Evolutionary conservation across 1,139 yeast species (phyloP).

Genomic region (Saccharomyces hybrid): DNA sequence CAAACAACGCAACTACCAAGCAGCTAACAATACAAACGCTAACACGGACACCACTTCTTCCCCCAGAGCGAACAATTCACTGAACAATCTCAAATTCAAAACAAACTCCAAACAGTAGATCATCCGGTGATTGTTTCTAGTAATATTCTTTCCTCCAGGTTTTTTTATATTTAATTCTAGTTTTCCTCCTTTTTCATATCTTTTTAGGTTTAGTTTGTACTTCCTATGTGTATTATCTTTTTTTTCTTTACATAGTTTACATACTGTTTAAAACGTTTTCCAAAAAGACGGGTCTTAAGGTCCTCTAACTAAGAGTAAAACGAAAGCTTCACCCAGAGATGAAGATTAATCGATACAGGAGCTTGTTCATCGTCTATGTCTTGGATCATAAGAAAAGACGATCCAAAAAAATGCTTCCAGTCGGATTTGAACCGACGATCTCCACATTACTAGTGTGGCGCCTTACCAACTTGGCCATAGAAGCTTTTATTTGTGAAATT

Average conservation of each 20-base stretch:
- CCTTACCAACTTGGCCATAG: constrained; percentile 35
- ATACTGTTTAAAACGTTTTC: neutral
- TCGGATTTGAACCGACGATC: constrained; percentile 32
- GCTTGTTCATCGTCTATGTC: neutral
- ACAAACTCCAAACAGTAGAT: constrained; percentile 4
- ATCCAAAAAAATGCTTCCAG: constrained; percentile 25
- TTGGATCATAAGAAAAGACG: neutral
- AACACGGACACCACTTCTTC: neutral
- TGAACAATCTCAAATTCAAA: constrained; percentile 8
- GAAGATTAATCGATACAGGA: neutral
- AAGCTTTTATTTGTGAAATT: constrained; percentile 15
- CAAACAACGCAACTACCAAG: neutral
- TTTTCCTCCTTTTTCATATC: neutral
- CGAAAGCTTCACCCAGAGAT: neutral
- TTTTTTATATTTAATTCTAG: constrained; percentile 14
- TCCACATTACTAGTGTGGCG: constrained; percentile 13
- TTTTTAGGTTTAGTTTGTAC: neutral
- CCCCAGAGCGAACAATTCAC: neutral
- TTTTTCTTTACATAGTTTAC: neutral
- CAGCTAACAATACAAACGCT: neutral
- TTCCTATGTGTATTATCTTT: neutral
- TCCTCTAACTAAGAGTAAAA: neutral
- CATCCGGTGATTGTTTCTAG: neutral
- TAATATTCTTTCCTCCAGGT: constrained; percentile 10
- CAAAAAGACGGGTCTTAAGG: neutral